phyloP scores from a whole-genome alignment of 306 rosid species.

The Prunus mume region DNA sequence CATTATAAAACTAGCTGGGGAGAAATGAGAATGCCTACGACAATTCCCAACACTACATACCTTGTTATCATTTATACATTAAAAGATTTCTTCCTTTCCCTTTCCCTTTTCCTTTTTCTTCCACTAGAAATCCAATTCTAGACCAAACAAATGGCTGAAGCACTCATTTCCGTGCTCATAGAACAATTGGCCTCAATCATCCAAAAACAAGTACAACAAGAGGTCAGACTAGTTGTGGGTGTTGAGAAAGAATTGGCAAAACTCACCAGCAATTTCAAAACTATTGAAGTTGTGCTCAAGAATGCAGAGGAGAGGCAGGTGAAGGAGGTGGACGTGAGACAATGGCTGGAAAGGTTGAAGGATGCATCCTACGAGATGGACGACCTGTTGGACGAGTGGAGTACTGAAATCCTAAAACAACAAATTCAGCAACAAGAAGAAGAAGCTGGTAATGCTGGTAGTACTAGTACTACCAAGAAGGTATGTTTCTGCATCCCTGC shows the following conservation, averaged over 20 bases:
- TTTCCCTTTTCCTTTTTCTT: background rate
- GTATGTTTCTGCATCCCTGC: conserved; percentile 2
- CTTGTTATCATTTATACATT: background rate
- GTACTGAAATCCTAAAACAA: background rate
- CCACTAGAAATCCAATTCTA: background rate
- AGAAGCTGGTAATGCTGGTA: background rate
- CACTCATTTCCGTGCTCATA: background rate
- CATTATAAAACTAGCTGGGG: background rate
- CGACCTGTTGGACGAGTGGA: conserved; percentile 18
- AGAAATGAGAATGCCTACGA: background rate
- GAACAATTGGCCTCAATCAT: background rate
- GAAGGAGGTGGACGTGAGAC: background rate
- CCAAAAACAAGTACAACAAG: background rate
- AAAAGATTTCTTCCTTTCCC: too few species aligned
- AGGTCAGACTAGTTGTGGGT: background rate
- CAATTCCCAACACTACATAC: background rate
- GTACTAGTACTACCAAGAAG: background rate
- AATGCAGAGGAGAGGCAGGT: conserved; percentile 19
- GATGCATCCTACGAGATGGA: too few species aligned
- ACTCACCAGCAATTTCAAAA: background rate
- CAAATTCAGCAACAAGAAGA: conserved; percentile 1
- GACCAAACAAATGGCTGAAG: background rate
- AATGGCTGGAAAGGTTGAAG: background rate
- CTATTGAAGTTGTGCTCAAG: background rate
- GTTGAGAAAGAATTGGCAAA: conserved; percentile 10